Conservation (phyloP, 208 protist species). For the Sergeia podlipaevii region DNA sequence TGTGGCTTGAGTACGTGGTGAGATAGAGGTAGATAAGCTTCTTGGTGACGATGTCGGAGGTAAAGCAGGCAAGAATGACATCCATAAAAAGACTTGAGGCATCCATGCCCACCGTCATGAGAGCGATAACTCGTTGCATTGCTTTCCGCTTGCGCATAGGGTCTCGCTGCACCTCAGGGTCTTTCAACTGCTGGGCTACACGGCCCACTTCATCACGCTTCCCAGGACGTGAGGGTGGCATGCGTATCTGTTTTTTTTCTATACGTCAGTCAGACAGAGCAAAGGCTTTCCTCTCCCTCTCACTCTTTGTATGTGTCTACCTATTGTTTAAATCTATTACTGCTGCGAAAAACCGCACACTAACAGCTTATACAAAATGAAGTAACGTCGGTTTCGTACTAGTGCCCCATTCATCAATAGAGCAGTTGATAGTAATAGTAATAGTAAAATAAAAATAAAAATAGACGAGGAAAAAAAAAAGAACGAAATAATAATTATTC, state of each 20-base stretch:
- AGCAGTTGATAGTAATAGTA: too few species aligned
- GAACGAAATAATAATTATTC: conserved; percentile 5
- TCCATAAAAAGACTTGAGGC: conserved; percentile 91
- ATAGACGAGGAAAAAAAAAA: not conserved
- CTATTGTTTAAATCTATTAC: conserved; percentile 2
- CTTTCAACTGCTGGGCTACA: conserved; percentile 27
- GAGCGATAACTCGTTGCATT: conserved; percentile 90
- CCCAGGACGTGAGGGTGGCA: conserved; percentile 6
- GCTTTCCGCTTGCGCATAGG: conserved; percentile 47
- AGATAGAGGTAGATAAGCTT: conserved; percentile 98
- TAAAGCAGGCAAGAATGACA: conserved; percentile 89
- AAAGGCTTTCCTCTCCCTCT: too few species aligned
- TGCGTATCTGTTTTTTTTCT: conserved; percentile 5
- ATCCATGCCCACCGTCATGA: conserved; percentile 97
- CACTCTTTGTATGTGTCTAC: too few species aligned
- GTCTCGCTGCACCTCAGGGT: conserved; percentile 40
- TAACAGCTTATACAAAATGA: too few species aligned
- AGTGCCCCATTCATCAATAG: too few species aligned
- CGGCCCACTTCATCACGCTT: conserved; percentile 37
- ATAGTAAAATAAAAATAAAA: not conserved
- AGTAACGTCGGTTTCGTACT: too few species aligned
- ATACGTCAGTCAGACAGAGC: too few species aligned
- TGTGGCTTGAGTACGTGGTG: conserved; percentile 86
- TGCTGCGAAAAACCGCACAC: conserved; percentile 5
- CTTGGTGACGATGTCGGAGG: conserved; percentile 95